Evolutionary conservation across 2,329 filamentous ascomycete species (phyloP).

Genomic region (Penicillium griseofulvum): DNA sequence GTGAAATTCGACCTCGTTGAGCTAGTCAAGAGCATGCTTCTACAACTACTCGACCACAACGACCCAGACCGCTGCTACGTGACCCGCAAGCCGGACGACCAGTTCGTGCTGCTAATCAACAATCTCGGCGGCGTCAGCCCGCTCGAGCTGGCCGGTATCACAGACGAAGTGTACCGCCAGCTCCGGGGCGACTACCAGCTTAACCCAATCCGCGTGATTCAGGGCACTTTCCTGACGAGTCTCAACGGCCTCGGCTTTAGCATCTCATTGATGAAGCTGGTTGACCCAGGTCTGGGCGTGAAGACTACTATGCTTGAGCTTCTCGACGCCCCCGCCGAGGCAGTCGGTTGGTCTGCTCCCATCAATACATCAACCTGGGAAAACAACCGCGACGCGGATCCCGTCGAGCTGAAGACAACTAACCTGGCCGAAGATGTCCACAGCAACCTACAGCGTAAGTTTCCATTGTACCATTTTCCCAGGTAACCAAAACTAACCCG

Average conservation of each 20-base stretch:
- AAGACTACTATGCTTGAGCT: conserved; percentile 61
- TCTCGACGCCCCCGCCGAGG: conserved; percentile 66
- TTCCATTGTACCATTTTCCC: not conserved
- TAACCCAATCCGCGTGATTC: conserved; percentile 59
- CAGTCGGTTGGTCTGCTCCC: conserved; percentile 64
- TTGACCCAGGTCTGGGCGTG: conserved; percentile 56
- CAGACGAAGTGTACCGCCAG: conserved; percentile 63
- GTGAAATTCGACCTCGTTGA: conserved; percentile 50
- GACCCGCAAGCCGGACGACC: conserved; percentile 55
- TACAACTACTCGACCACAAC: conserved; percentile 60
- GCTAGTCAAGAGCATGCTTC: conserved; percentile 61
- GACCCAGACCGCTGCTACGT: conserved; percentile 65
- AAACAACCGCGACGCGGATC: conserved; percentile 41
- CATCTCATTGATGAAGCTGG: conserved; percentile 63
- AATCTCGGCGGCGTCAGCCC: conserved; percentile 68
- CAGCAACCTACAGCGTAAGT: conserved; percentile 54
- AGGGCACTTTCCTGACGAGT: conserved; percentile 70
- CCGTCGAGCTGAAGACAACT: conserved; percentile 42
- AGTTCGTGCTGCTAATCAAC: conserved; percentile 65
- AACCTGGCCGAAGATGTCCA: conserved; percentile 47
- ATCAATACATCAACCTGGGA: conserved; percentile 60
- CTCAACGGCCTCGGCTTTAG: conserved; percentile 71
- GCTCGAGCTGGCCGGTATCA: conserved; percentile 66
- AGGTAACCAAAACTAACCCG: conserved; percentile 11
- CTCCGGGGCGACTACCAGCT: conserved; percentile 59